Conservation (phyloP, 345 rosid species). For the Eucalyptus melliodora region DNA sequence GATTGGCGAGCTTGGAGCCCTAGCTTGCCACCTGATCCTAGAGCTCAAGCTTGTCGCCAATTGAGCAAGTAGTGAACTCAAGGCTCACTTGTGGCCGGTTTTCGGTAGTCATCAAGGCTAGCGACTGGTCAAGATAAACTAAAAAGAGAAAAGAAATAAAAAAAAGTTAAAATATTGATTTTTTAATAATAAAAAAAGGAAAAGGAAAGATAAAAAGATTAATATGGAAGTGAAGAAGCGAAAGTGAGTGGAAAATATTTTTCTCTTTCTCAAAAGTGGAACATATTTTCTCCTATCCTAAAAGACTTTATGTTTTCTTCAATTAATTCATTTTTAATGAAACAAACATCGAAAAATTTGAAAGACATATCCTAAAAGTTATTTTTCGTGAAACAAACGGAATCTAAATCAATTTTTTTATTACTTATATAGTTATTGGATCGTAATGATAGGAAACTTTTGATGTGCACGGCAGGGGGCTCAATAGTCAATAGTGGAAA, state of each 20-base stretch:
- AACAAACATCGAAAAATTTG: accelerated
- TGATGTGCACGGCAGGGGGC: neutral
- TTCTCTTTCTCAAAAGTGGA: accelerated
- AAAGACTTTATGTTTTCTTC: too few relatives aligned
- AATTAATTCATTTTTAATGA: accelerated
- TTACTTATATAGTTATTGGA: neutral
- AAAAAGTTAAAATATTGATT: too few relatives aligned
- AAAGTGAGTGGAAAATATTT: accelerated
- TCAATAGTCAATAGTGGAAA: neutral
- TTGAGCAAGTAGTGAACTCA: accelerated
- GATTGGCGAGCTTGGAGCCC: accelerated
- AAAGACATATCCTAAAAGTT: accelerated
- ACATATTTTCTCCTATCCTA: accelerated
- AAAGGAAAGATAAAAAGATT: too few relatives aligned
- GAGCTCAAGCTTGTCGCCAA: accelerated
- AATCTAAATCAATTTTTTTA: too few relatives aligned
- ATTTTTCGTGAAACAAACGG: accelerated
- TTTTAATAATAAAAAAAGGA: accelerated
- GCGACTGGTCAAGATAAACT: accelerated
- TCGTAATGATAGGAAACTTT: neutral
- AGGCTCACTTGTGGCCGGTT: accelerated
- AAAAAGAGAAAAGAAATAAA: too few relatives aligned
- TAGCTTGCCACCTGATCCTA: accelerated
- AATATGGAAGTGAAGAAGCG: accelerated
- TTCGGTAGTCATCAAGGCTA: accelerated